Percentiles rank a stretch among this genome's conserved stretches.
These are phyloP conservation scores for Shiraia bambusicola DNA, from an alignment of 2,329 filamentous ascomycete species.

Conservation along the genomic window DNA sequence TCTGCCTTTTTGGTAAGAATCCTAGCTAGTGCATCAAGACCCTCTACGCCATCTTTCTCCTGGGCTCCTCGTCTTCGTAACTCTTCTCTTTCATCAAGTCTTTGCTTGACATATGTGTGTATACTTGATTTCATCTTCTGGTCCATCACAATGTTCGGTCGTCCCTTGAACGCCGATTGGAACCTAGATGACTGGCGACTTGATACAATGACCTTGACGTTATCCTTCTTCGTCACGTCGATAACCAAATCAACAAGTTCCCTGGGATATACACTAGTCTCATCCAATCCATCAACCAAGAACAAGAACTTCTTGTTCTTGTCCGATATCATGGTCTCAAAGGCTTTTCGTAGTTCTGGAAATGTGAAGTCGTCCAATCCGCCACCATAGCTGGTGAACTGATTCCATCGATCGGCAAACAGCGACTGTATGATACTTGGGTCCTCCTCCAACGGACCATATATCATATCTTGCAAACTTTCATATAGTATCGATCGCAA, in stretches of 20 bases:
- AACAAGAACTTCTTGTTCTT: conserved; percentile 35
- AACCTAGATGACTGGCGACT: conserved; percentile 26
- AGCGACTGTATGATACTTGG: conserved; percentile 24
- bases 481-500: conserved; percentile 34
- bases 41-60: conserved; percentile 21
- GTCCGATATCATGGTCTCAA: conserved; percentile 32
- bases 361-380: conserved; percentile 25
- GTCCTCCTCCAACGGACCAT: conserved; percentile 31
- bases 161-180: conserved; percentile 25
- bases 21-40: conserved; percentile 19
- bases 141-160: conserved; percentile 26
- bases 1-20: conserved; percentile 18
- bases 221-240: conserved; percentile 21
- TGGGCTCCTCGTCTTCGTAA: conserved; percentile 24
- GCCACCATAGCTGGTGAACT: conserved; percentile 32
- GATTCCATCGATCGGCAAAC: conserved; percentile 33
- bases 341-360: conserved; percentile 23
- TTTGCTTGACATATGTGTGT: conserved; percentile 17
- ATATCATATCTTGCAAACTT: conserved; percentile 35
- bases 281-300: conserved; percentile 36
- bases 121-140: conserved; percentile 23
- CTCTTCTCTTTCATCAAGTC: conserved; percentile 19
- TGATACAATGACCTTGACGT: conserved; percentile 38
- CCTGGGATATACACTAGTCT: conserved; percentile 24
- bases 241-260: conserved; percentile 25